Evolutionary conservation across 2,329 filamentous ascomycete genomes (phyloP), one percentile per base, ranked within the genome.

Genomic region (Pseudopyricularia javanii): DNA sequence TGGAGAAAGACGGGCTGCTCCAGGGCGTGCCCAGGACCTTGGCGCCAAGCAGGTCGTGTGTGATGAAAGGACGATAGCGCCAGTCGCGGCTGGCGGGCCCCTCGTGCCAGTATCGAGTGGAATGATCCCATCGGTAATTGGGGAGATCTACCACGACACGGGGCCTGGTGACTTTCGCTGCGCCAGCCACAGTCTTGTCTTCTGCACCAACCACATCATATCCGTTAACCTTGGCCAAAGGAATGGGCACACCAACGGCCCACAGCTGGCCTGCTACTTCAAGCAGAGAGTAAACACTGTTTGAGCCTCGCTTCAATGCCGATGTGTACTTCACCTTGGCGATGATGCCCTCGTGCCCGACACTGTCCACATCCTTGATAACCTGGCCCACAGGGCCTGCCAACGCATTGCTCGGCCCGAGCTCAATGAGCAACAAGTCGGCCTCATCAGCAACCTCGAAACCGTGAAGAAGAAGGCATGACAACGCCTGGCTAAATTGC

Each of bases 121-220:
- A 17, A 55, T 74, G 66, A 43, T 73, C 69, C 71, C 72, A 78
- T 1, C 70, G 68, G 54, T 77, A 76, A 3, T 69, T 68, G 1
- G 69, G 67, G 30, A 78, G 63, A 56, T 75, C 72, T 0, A 66
- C 67, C 6, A 75, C 56, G 1, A 74, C 64, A 1, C 72, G 60
- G 0, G 37, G 20, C 2, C n/a, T 17, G n/a, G 37, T 20, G 3
- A 17, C 20, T 3, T 9, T 40, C 17, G 4, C 35, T 15, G 34
- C 14, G 35, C n/a, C 35, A 22, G 20, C 37, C 12, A 43, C 14
- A 20, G n/a, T 43, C 17, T 43, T 24, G 2, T 20, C 7, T 15
- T 40, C 35, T 40, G 37, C 14, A 8, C 17, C 14, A 20, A 17
- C 37, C 2, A 8, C 17, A 20, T 43, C 15, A 11, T 20, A 43